Base-by-base conservation (phyloP, 163 green algal genomes). In the Scenedesmus sp. region DNA sequence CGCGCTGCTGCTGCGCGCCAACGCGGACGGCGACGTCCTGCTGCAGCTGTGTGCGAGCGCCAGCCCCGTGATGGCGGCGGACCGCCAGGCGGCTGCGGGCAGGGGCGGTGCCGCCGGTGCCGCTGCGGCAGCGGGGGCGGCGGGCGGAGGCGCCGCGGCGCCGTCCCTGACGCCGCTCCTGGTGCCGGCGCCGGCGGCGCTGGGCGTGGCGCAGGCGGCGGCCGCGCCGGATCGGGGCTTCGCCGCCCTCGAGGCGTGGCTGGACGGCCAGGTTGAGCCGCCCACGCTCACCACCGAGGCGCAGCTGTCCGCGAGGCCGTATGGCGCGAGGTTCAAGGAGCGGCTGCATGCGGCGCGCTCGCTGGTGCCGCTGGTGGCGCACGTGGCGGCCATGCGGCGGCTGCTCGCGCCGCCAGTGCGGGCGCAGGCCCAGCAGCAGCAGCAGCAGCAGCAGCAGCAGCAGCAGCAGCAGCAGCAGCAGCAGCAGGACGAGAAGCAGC, bases 1-100 rank as follows among this genome's bases (percentile, higher is more conserved):
- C 14, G 57, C 70, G 7, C 18, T 78, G 31, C 26, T 78, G 24
- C 36, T 78, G 18, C 60, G 70, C 31, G 24, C 36, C 22, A 78
- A 62, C 60, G 36, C 34, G 42, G 70, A 78, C 28, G 70, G 70
- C 1, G 70, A 78, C 29, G 1, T 78, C 29, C 57, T 78, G 57
- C 70, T 78, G 70, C 70, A 78, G 70, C 57, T 70, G 33, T n/a
- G n/a, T 78, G 70, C 42, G 64, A 13, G 2, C 48, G 42, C 18
- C 56, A 78, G 44, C 15, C n/a, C n/a, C n/a, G n/a, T n/a, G n/a
- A n/a, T n/a, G n/a, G n/a, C n/a, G n/a, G n/a, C n/a, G n/a, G n/a
- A n/a, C n/a, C n/a, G n/a, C n/a, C n/a, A n/a, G n/a, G n/a, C n/a
- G n/a, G n/a, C n/a, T n/a, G n/a, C n/a, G n/a, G n/a, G n/a, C n/a